These are phyloP conservation scores for Eucalyptus sideroxylon DNA, from an alignment of 345 rosid genomes.

Conservation along the genomic window DNA sequence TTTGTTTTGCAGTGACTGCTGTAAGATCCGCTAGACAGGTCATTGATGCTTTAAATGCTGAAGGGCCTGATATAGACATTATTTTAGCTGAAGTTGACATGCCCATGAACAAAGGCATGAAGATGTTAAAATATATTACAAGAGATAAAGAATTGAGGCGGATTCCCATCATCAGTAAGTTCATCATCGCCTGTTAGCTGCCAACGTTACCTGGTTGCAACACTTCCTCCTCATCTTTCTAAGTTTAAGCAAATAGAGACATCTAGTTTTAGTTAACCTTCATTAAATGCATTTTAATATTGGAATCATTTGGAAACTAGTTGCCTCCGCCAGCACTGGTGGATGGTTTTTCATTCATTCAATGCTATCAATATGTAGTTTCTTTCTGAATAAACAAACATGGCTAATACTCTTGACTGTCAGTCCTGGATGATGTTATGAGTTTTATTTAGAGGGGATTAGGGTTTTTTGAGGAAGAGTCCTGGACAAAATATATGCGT, in stretches of 20 bases:
- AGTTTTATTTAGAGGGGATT: neutral
- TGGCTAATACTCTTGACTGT: neutral
- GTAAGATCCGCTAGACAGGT: conserved; percentile 95
- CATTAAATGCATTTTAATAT: neutral
- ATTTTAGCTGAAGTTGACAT: conserved; percentile 96
- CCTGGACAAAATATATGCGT: neutral
- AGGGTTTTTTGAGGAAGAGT: neutral
- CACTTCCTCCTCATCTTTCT: neutral
- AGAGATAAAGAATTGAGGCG: conserved; percentile 73
- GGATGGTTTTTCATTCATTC: neutral
- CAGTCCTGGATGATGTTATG: neutral
- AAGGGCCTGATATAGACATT: conserved; percentile 90
- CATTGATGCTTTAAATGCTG: conserved; percentile 90
- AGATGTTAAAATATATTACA: conserved; percentile 83
- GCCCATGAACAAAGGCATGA: conserved; percentile 92
- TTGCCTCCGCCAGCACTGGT: neutral
- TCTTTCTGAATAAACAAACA: neutral
- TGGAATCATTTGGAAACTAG: neutral
- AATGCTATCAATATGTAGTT: neutral
- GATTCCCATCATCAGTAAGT: conserved; percentile 96
- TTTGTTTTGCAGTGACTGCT: conserved; percentile 54
- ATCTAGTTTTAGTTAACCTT: neutral
- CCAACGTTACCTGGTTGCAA: neutral
- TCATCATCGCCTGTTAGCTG: neutral
- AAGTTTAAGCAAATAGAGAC: neutral